Conservation (phyloP, 345 rosid species). For the Acer negundo region DNA sequence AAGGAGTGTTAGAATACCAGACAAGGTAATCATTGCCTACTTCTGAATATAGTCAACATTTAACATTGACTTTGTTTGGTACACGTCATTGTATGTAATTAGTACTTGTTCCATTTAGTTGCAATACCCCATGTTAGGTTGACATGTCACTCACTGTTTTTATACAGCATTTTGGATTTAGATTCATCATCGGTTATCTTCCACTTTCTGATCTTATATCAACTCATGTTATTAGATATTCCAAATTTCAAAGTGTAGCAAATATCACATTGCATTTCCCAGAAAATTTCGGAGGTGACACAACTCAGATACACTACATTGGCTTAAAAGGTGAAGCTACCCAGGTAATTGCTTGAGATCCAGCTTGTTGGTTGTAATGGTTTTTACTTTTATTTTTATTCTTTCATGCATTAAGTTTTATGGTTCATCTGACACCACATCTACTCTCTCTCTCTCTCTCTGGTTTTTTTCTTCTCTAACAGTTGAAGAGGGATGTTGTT, state of each 20-base stretch:
- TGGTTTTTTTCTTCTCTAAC: conserved; percentile 24
- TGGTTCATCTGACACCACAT: conserved; percentile 18
- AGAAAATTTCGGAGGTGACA: conserved; percentile 84
- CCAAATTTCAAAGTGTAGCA: conserved; percentile 86
- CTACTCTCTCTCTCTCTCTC: not conserved
- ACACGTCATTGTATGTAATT: conserved; percentile 4
- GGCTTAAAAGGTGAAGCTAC: conserved; percentile 99
- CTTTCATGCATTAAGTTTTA: not conserved
- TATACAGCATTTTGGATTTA: not conserved
- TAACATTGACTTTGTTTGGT: not conserved
- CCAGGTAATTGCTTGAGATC: conserved; percentile 50
- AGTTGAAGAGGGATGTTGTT: conserved; percentile 92
- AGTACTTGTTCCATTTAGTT: not conserved
- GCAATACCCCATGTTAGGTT: conserved; percentile 2
- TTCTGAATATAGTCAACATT: not conserved
- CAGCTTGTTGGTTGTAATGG: conserved; percentile 12
- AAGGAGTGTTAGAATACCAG: conserved; percentile 84
- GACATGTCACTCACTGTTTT: not conserved
- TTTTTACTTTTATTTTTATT: not conserved
- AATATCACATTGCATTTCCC: conserved; percentile 96
- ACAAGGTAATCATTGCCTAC: conserved; percentile 53
- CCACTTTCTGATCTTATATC: conserved; percentile 12
- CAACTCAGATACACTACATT: conserved; percentile 76
- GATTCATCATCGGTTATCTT: conserved; percentile 13
- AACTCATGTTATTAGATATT: conserved; percentile 50